A percentile compares a stretch with the other conserved stretches of the same genome.
These are phyloP conservation scores for Bacterosira constricta DNA, from an alignment of 108 stramenopile genomes.

Conservation along the genomic window DNA sequence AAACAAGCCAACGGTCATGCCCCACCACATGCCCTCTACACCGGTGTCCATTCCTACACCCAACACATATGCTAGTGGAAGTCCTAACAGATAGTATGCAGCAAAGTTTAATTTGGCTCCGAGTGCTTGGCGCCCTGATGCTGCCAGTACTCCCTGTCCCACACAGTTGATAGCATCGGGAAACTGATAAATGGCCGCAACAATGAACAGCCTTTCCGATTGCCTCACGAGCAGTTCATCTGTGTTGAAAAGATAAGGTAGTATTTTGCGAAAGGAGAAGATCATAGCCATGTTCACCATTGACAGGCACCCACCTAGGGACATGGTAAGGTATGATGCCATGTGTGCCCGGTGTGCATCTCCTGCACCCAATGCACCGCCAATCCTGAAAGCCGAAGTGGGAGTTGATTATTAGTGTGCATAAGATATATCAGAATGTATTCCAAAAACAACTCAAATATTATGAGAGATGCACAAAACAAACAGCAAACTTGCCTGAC, in stretches of 20 bases:
- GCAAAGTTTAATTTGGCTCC: slow-evolving; percentile 44
- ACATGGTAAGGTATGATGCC: slow-evolving; percentile 25
- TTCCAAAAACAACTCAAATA: too few relatives aligned
- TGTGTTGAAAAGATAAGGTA: slow-evolving; percentile 41
- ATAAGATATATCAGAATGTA: too few relatives aligned
- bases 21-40: slow-evolving; percentile 37
- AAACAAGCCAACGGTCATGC: slow-evolving; percentile 28
- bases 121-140: slow-evolving; percentile 32
- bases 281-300: slow-evolving; percentile 19
- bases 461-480: too few relatives aligned
- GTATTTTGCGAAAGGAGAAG: slow-evolving; percentile 13
- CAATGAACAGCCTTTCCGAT: slow-evolving; percentile 18
- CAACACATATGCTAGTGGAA: slow-evolving; percentile 43
- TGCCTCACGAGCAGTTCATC: slow-evolving; percentile 29
- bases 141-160: slow-evolving; percentile 37
- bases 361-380: slow-evolving; percentile 54
- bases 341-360: slow-evolving; percentile 35
- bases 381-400: too few relatives aligned
- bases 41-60: slow-evolving; percentile 5
- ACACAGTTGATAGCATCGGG: slow-evolving; percentile 41
- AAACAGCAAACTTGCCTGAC: too few relatives aligned
- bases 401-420: too few relatives aligned
- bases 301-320: slow-evolving; percentile 8
- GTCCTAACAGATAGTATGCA: slow-evolving; percentile 47
- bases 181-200: slow-evolving; percentile 41